A percentile compares a stretch with the other conserved stretches of the same genome.
These are phyloP conservation scores for Eucalyptus polybractea DNA, from an alignment of 345 rosid species.

Conservation along the genomic window DNA sequence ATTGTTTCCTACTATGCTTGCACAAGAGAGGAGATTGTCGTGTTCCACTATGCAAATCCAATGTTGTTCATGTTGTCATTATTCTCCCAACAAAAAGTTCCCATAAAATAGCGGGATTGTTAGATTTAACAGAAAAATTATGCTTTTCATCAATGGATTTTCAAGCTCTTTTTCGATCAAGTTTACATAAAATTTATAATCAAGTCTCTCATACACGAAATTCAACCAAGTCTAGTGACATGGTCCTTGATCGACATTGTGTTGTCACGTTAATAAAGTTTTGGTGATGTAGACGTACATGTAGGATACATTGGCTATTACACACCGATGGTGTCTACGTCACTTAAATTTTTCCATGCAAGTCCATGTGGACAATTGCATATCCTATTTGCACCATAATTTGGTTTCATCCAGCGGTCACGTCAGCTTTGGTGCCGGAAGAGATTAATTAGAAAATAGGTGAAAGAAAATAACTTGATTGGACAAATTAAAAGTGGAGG, in stretches of 20 bases:
- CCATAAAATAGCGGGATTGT: background rate
- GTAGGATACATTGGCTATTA: background rate
- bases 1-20: background rate
- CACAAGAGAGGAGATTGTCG: background rate
- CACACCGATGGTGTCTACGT: background rate
- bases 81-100: background rate
- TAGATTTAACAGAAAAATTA: background rate
- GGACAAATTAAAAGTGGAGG: background rate
- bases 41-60: background rate
- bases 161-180: background rate
- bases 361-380: background rate
- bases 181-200: background rate
- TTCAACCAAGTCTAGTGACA: background rate
- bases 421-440: background rate
- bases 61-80: accelerated
- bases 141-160: background rate
- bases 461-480: background rate
- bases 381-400: accelerated
- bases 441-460: background rate
- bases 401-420: background rate
- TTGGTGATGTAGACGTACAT: background rate
- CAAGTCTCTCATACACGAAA: background rate
- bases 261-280: background rate
- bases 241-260: background rate
- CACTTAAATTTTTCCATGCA: background rate